Evolutionary conservation across 2,329 filamentous ascomycete genomes (phyloP).

Genomic region (Graphilbum fragrans): DNA sequence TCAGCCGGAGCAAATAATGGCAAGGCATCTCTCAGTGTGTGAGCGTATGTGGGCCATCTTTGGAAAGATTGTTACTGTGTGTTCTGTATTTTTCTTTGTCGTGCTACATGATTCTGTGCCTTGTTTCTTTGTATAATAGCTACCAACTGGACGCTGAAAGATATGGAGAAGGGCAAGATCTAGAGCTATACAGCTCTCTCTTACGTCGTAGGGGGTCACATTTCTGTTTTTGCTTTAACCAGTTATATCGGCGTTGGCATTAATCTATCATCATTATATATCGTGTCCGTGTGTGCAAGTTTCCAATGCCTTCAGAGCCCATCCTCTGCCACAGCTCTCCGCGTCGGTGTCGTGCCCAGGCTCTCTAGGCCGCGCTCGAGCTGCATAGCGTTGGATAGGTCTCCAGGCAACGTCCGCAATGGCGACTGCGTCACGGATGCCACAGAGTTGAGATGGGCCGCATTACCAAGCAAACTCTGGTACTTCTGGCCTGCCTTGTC

Average conservation of each 20-base stretch:
- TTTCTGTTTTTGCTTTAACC: background rate
- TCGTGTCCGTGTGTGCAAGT: no score
- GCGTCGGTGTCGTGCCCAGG: slow-evolving; percentile 30
- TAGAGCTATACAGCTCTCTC: no score
- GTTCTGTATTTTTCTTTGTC: background rate
- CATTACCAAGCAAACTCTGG: slow-evolving; percentile 26
- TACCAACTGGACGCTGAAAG: background rate
- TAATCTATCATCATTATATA: no score
- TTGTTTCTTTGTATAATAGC: background rate
- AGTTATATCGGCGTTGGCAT: slow-evolving; percentile 1
- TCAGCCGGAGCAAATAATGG: slow-evolving; percentile 56
- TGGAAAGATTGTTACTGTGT: background rate
- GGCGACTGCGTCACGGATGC: slow-evolving; percentile 16
- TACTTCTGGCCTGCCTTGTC: slow-evolving; percentile 65
- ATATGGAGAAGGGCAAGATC: background rate
- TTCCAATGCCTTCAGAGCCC: no score
- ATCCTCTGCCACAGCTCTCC: slow-evolving; percentile 14
- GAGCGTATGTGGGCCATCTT: background rate
- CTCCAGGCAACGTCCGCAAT: slow-evolving; percentile 14
- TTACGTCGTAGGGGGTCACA: no score
- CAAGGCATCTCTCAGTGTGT: background rate
- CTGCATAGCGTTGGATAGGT: slow-evolving; percentile 14
- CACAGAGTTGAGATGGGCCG: background rate
- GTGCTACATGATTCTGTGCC: background rate
- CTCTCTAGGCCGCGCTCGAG: slow-evolving; percentile 32